phyloP scores from a whole-genome alignment of 257 asterid genomes.

The Nicotiana noctiflora region DNA sequence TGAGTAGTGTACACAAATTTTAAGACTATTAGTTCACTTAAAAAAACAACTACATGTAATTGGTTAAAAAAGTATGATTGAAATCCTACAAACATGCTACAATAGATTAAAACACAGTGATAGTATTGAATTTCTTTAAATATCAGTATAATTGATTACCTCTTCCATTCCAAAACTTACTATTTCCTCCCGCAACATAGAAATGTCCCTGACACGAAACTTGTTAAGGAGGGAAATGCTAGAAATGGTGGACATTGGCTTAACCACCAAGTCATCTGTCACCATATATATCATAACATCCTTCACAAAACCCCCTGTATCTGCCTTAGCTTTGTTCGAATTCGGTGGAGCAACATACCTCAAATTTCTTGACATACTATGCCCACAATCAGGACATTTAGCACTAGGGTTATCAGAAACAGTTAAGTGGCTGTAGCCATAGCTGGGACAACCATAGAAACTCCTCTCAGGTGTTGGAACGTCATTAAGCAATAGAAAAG shows the following conservation, averaged over 20 bases:
- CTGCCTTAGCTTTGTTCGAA: background rate
- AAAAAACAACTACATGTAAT: background rate
- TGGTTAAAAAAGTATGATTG: background rate
- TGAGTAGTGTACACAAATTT: background rate
- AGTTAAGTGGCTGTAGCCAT: fast-evolving
- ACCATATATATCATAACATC: constrained; percentile 27
- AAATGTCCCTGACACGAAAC: constrained; percentile 14
- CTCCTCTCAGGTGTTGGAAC: background rate
- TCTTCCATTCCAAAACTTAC: constrained; percentile 20
- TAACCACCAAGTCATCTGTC: constrained; percentile 27
- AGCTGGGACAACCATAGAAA: background rate
- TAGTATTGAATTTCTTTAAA: background rate
- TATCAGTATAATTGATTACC: constrained; percentile 2
- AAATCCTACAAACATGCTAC: constrained; percentile 14
- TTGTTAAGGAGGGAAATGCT: constrained; percentile 14
- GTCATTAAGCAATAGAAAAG: constrained; percentile 13
- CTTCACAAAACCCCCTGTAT: constrained; percentile 28
- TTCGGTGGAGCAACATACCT: background rate
- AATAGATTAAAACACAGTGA: constrained; percentile 9
- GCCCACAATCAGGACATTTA: background rate
- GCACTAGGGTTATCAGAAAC: constrained; percentile 18
- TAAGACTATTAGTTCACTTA: background rate
- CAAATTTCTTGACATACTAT: background rate
- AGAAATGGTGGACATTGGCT: constrained; percentile 25
- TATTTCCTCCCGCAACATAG: background rate